Base-by-base conservation (phyloP, 1,284 basidiomycete species). In the Tranzscheliella williamsii region DNA sequence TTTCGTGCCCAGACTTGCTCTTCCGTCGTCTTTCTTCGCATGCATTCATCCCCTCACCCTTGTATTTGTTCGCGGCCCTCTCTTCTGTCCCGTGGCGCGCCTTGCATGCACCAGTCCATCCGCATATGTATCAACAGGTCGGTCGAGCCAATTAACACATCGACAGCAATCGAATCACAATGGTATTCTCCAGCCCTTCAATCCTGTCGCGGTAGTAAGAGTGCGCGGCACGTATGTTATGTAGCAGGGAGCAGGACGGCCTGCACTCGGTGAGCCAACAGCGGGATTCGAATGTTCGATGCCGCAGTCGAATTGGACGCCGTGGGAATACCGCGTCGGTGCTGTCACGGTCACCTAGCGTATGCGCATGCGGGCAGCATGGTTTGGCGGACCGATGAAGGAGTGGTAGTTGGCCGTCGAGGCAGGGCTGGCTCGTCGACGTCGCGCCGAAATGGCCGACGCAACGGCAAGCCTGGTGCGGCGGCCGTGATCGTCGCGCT, bases 61-160 rank as follows among this genome's bases (percentile, higher is more conserved):
- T 27, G 8, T 35, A 11, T 17, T 36, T 39, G 36, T 47, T 33
- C 23, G 38, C 32, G 39, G 57, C 50, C 49, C 53, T 50, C 51
- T 55, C 13, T 18, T 42, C 16, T 44, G 32, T 18, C 32, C 17
- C 12, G n/a, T n/a, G n/a, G n/a, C n/a, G n/a, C n/a, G n/a, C 17
- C 17, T 37, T 21, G 35, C 35, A 22, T 22, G 35, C 21, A 21
- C 21, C 31, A 39, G n/a, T 35, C 18, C 24, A 23, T 52, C 39
- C 30, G 24, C 37, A 5, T 20, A 36, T 47, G 48, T 56, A 55
- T 42, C 38, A 50, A 5, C 39, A 55, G 61, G 49, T 46, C 47
- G 52, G 53, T 67, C 63, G 54, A 62, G 63, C 58, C 63, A 52
- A 57, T 66, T 62, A 57, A 67, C 54, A 57, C 51, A 54, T 64